Evolutionary conservation across 352 stramenopile genomes (phyloP).

Genomic region (Blastocystis sp.): DNA sequence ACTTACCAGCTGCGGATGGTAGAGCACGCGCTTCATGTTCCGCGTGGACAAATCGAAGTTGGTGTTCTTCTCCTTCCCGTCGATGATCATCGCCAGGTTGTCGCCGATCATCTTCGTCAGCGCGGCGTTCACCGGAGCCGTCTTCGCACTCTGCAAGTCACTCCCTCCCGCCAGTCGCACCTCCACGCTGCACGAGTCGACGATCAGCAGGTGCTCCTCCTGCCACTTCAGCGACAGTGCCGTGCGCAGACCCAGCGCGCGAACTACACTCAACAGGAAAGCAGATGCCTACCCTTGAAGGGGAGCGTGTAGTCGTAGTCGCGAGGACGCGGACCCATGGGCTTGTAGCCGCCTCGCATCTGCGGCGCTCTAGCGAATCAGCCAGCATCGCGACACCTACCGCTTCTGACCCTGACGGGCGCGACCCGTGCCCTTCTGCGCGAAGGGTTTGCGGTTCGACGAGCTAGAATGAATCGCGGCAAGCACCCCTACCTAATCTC

Average conservation of each 20-base stretch:
- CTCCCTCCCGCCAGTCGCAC: slow-evolving; percentile 42
- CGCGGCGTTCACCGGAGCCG: slow-evolving; percentile 72
- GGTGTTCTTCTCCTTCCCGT: slow-evolving; percentile 75
- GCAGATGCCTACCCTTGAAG: slow-evolving; percentile 76
- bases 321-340: slow-evolving; percentile 75
- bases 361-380: slow-evolving; percentile 74
- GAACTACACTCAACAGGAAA: slow-evolving; percentile 71
- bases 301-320: slow-evolving; percentile 83
- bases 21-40: slow-evolving; percentile 74
- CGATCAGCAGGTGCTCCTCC: slow-evolving; percentile 80
- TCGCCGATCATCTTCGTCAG: slow-evolving; percentile 71
- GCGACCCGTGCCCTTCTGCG: slow-evolving; percentile 79
- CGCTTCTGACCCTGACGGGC: slow-evolving; percentile 78
- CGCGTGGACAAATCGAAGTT: slow-evolving; percentile 76
- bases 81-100: slow-evolving; percentile 72
- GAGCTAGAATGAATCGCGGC: not conserved
- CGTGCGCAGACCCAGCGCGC: slow-evolving; percentile 71
- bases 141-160: not conserved
- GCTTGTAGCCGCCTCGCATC: slow-evolving; percentile 81
- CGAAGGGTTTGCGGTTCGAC: slow-evolving; percentile 77
- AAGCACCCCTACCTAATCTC: slow-evolving; percentile 33
- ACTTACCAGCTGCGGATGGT: slow-evolving; percentile 61
- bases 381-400: not conserved
- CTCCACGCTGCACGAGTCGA: slow-evolving; percentile 75
- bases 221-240: slow-evolving; percentile 79